Evolutionary conservation across 176 grass and related monocot species (phyloP).

Genomic region (Triticum urartu): DNA sequence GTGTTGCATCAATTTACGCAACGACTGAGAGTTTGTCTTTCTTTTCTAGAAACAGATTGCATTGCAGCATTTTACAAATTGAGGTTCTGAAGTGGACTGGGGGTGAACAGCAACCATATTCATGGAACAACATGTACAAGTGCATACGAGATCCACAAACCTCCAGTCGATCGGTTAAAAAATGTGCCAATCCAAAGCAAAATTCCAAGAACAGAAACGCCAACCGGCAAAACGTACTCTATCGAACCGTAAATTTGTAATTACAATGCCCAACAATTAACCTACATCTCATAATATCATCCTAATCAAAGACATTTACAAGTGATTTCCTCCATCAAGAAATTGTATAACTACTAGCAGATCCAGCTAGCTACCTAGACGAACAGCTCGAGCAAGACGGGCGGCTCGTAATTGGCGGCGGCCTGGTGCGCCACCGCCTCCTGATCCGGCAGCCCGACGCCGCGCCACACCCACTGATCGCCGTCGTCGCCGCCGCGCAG

Average conservation of each 20-base stretch:
- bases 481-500: not conserved
- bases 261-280: not conserved
- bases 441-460: not conserved
- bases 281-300: not conserved
- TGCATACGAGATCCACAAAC: too few species aligned
- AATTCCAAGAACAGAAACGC: too few species aligned
- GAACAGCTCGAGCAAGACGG: slow-evolving; percentile 38
- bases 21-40: too few species aligned
- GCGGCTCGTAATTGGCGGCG: not conserved
- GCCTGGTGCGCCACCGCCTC: not conserved
- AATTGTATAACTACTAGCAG: not conserved
- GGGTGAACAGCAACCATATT: too few species aligned
- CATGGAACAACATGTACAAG: too few species aligned
- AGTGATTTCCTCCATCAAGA: not conserved
- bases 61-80: too few species aligned
- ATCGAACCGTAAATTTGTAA: not conserved
- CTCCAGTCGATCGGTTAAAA: too few species aligned
- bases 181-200: too few species aligned
- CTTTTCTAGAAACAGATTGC: too few species aligned
- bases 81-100: too few species aligned
- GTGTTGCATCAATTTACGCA: too few species aligned
- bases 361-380: slow-evolving; percentile 2
- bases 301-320: slow-evolving; percentile 5
- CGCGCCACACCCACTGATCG: not conserved
- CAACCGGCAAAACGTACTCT: too few species aligned